A percentile compares a stretch with the other conserved stretches of the same genome.
phyloP scores from a whole-genome alignment of 352 stramenopile genomes.

The Globisporangium camurandrum region DNA sequence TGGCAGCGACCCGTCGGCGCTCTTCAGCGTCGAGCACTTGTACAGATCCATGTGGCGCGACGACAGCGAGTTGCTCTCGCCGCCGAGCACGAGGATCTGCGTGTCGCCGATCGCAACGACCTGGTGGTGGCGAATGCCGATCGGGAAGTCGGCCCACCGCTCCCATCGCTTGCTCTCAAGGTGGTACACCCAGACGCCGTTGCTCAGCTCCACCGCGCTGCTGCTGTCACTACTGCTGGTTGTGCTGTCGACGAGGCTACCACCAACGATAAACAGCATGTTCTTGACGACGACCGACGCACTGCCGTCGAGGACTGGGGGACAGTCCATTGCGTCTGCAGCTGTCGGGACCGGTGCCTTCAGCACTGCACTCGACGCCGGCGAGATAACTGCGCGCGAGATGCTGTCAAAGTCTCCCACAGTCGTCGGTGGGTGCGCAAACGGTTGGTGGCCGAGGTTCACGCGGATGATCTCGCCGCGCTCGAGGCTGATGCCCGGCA shows the following conservation, averaged over 20 bases:
- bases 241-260: conserved; percentile 18
- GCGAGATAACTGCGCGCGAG: conserved; percentile 37
- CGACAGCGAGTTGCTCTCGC: conserved; percentile 55
- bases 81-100: conserved; percentile 76
- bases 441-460: conserved; percentile 77
- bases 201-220: not conserved
- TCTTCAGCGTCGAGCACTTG: conserved; percentile 50
- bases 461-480: conserved; percentile 82
- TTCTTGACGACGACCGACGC: conserved; percentile 50
- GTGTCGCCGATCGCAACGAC: conserved; percentile 59
- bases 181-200: conserved; percentile 66
- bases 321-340: conserved; percentile 5
- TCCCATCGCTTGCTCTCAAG: conserved; percentile 51
- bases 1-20: conserved; percentile 60
- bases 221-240: not conserved
- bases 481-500: conserved; percentile 84
- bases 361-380: conserved; percentile 31
- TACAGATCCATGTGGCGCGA: conserved; percentile 86
- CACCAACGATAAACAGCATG: conserved; percentile 74
- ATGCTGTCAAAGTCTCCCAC: conserved; percentile 61
- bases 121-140: conserved; percentile 74
- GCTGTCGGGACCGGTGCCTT: conserved; percentile 14
- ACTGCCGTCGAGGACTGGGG: conserved; percentile 38
- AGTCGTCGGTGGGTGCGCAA: conserved; percentile 60
- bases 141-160: conserved; percentile 74